phyloP scores from a whole-genome alignment of 495 filamentous ascomycete species.

The Aspergillus bridgeri region DNA sequence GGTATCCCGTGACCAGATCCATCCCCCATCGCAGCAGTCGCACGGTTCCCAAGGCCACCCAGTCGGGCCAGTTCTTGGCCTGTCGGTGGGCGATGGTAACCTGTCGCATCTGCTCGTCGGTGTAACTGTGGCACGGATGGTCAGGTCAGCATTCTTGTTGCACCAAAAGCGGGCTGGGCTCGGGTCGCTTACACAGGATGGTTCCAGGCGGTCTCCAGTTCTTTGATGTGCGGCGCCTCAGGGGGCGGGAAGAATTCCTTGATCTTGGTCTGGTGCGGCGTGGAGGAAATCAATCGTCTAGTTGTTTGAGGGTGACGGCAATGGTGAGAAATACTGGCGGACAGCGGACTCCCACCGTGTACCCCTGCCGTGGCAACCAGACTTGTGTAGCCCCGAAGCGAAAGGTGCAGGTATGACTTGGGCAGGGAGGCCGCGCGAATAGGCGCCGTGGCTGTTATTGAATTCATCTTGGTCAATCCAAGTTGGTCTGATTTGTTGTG shows the following conservation, averaged over 20 bases:
- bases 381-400: slow-evolving; percentile 25
- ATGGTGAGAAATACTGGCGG: no score
- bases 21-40: slow-evolving; percentile 63
- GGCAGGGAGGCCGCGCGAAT: slow-evolving; percentile 31
- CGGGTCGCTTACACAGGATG: slow-evolving; percentile 40
- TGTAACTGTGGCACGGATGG: slow-evolving; percentile 44
- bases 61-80: slow-evolving; percentile 63
- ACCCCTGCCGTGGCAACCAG: slow-evolving; percentile 20
- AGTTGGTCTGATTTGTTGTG: not conserved
- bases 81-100: slow-evolving; percentile 67
- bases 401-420: slow-evolving; percentile 25
- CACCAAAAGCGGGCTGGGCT: not conserved
- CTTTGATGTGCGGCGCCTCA: slow-evolving; percentile 32
- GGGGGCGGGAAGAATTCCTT: slow-evolving; percentile 42
- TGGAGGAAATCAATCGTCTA: slow-evolving; percentile 39
- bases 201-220: slow-evolving; percentile 35
- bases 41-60: slow-evolving; percentile 59
- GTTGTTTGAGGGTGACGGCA: slow-evolving; percentile 13
- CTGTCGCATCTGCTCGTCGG: slow-evolving; percentile 57
- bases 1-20: slow-evolving; percentile 69
- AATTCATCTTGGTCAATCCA: slow-evolving; percentile 18
- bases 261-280: slow-evolving; percentile 27
- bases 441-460: slow-evolving; percentile 29
- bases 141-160: slow-evolving; percentile 13
- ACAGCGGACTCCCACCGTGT: slow-evolving; percentile 16